Conservation (phyloP, 768 basidiomycete species). For the Ramaria rubella region DNA sequence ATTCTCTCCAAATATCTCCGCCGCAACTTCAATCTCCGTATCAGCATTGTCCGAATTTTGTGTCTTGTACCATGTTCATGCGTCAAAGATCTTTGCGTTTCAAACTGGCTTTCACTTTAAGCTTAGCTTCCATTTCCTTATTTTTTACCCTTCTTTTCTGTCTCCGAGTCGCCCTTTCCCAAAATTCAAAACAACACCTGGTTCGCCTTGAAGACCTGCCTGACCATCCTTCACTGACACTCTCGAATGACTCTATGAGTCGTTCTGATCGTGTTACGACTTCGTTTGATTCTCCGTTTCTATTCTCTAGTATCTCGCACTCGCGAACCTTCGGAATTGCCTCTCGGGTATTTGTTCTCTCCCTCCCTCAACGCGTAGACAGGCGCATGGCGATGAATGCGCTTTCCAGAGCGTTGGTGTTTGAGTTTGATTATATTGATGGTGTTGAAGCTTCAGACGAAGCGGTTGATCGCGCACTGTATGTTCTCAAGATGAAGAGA, state of each 20-base stretch:
- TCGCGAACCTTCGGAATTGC: constrained; percentile 1
- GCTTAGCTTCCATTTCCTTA: not conserved
- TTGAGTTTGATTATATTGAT: not conserved
- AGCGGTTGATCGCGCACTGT: not conserved
- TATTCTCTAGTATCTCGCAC: not conserved
- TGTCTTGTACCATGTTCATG: not conserved
- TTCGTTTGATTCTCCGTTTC: not conserved
- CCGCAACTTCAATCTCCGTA: not conserved
- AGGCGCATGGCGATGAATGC: not conserved
- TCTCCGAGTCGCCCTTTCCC: too few species aligned
- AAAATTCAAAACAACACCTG: too few species aligned
- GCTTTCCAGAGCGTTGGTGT: not conserved
- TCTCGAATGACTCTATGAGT: too few species aligned
- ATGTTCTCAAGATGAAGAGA: not conserved
- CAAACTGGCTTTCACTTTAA: not conserved
- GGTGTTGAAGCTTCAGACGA: not conserved
- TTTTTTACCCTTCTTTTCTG: not conserved
- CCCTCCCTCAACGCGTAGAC: constrained; percentile 2
- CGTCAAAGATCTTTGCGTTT: not conserved
- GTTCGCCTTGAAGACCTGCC: too few species aligned
- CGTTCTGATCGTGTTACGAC: not conserved
- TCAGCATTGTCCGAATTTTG: too few species aligned
- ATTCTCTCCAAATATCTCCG: not conserved
- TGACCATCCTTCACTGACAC: too few species aligned
- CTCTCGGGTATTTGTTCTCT: constrained; percentile 1